Conservation (phyloP, 1,139 yeast species). For the Pichiaceae sp. region DNA sequence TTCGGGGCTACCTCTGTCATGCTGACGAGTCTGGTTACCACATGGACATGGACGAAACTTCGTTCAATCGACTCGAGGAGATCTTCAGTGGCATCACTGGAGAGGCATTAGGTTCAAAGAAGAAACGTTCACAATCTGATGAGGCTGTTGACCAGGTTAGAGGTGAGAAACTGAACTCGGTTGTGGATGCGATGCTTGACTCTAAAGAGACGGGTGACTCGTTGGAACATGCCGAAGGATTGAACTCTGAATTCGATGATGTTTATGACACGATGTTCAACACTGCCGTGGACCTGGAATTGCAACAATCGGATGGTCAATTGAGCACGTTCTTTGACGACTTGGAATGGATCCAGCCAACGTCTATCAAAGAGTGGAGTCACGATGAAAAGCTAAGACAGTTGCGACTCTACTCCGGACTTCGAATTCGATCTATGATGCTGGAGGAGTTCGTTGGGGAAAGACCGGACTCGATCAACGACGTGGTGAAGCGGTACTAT, state of each 20-base stretch:
- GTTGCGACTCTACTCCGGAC: slow-evolving; percentile 8
- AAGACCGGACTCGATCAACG: slow-evolving; percentile 10
- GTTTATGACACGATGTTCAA: slow-evolving; percentile 8
- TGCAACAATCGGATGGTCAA: neutral
- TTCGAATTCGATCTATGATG: slow-evolving; percentile 13
- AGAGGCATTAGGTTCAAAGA: too few species aligned
- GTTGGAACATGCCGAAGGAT: slow-evolving; percentile 4
- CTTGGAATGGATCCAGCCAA: neutral
- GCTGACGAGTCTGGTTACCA: neutral
- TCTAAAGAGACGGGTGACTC: slow-evolving; percentile 1
- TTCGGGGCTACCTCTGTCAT: neutral
- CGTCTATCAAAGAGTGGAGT: neutral
- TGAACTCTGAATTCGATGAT: slow-evolving; percentile 9
- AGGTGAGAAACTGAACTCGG: slow-evolving; percentile 1
- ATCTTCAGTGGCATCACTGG: too few species aligned
- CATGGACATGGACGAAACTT: neutral
- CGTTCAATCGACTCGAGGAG: neutral
- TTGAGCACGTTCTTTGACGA: neutral
- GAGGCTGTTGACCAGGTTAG: neutral
- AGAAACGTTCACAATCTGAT: too few species aligned
- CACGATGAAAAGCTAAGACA: slow-evolving; percentile 9
- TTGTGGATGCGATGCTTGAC: slow-evolving; percentile 9
- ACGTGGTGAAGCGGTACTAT: slow-evolving; percentile 10
- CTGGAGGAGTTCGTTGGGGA: slow-evolving; percentile 9
- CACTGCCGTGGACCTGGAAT: slow-evolving; percentile 3